Conservation (phyloP, 257 asterid species). For the Solanum lignicaule region DNA sequence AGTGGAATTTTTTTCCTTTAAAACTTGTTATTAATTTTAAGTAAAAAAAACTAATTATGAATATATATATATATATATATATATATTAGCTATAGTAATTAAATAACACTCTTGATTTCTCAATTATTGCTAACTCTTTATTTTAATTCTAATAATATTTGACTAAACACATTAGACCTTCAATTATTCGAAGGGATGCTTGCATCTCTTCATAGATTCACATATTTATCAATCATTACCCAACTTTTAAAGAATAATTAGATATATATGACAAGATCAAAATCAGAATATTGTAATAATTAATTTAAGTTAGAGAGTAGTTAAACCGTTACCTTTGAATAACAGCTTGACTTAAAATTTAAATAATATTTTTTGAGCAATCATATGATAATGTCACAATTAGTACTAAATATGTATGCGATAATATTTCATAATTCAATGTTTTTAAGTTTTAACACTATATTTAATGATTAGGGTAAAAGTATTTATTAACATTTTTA, state of each 20-base stretch:
- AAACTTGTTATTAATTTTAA: too few species aligned
- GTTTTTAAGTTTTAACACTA: not conserved
- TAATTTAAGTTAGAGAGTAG: not conserved
- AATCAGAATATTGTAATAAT: not conserved
- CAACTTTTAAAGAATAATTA: not conserved
- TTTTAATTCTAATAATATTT: not conserved
- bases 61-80: too few species aligned
- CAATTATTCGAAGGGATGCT: not conserved
- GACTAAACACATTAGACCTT: not conserved
- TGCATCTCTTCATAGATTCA: not conserved
- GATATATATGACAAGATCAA: not conserved
- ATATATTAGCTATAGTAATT: not conserved
- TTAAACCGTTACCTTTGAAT: slow-evolving; percentile 1
- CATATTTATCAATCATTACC: not conserved
- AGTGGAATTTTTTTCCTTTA: too few species aligned
- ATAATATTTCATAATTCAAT: not conserved
- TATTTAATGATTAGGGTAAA: not conserved
- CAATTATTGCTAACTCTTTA: not conserved
- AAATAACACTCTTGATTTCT: not conserved
- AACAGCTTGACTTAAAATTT: not conserved
- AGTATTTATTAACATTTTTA: not conserved
- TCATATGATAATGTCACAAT: not conserved
- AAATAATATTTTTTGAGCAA: not conserved
- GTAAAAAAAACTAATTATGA: too few species aligned
- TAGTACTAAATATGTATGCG: not conserved